phyloP scores from a whole-genome alignment of 2,329 filamentous ascomycete genomes.

The Xylaria sp. region DNA sequence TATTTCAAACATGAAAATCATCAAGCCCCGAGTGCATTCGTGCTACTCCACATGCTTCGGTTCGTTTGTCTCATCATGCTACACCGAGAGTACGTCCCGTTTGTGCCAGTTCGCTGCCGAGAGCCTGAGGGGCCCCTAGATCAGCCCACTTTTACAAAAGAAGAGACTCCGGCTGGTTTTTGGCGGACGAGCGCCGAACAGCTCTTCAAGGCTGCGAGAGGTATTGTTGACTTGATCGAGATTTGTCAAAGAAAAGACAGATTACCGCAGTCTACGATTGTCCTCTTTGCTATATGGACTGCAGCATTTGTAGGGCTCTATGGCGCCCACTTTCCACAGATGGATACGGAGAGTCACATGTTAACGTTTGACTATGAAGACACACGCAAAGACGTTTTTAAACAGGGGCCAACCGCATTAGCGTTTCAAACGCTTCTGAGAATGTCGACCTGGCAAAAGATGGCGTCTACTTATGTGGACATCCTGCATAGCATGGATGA shows the following conservation, averaged over 20 bases:
- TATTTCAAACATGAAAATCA: constrained; percentile 73
- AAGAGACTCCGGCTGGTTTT: constrained; percentile 62
- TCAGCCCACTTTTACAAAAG: constrained; percentile 62
- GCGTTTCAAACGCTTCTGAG: constrained; percentile 61
- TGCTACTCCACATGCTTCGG: constrained; percentile 73
- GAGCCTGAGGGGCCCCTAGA: constrained; percentile 67
- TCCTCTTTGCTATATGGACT: constrained; percentile 73
- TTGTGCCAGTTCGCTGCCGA: constrained; percentile 65
- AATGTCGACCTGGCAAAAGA: constrained; percentile 63
- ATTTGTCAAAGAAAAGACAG: constrained; percentile 69
- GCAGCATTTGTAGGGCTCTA: constrained; percentile 74
- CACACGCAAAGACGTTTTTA: constrained; percentile 44
- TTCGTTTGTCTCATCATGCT: constrained; percentile 74
- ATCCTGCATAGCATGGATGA: constrained; percentile 63
- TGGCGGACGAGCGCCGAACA: constrained; percentile 71
- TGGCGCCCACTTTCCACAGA: constrained; percentile 72
- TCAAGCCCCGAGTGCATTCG: constrained; percentile 70
- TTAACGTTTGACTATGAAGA: constrained; percentile 51
- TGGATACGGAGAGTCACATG: constrained; percentile 70
- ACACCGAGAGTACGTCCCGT: constrained; percentile 74
- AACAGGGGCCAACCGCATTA: constrained; percentile 56
- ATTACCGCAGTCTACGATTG: constrained; percentile 73
- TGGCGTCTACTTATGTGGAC: constrained; percentile 65
- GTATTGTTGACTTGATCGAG: constrained; percentile 72
- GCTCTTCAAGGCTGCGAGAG: constrained; percentile 69